These are phyloP conservation scores for Rhizophora mangle DNA, from an alignment of 345 rosid species.

Conservation along the genomic window DNA sequence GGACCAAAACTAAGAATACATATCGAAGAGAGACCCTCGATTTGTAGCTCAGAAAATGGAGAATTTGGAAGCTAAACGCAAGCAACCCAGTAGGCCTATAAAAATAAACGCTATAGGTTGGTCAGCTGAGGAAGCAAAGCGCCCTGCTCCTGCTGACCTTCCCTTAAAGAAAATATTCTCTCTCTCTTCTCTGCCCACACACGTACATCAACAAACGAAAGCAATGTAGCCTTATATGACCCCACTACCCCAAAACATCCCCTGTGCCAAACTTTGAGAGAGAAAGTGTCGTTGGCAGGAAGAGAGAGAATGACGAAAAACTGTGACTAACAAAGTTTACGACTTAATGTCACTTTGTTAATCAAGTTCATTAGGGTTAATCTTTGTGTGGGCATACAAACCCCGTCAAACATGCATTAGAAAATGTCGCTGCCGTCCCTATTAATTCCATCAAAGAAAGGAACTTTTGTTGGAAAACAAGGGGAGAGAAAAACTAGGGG, in stretches of 20 bases:
- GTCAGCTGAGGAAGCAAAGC: slow-evolving; percentile 45
- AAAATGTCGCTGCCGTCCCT: too few species aligned
- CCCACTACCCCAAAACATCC: slow-evolving; percentile 22
- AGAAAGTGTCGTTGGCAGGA: too few species aligned
- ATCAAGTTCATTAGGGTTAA: not conserved
- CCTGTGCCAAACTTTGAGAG: slow-evolving; percentile 3
- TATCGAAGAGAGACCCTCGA: not conserved
- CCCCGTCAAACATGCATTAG: not conserved
- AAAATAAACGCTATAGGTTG: slow-evolving; percentile 39
- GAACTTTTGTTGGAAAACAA: too few species aligned
- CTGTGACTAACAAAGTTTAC: not conserved
- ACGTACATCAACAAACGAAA: slow-evolving; percentile 5
- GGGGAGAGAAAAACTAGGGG: too few species aligned
- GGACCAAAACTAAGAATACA: slow-evolving; percentile 2
- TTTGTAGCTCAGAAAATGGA: slow-evolving; percentile 24
- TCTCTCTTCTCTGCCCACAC: not conserved
- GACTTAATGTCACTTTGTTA: not conserved
- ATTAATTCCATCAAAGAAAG: too few species aligned
- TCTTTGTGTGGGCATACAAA: not conserved
- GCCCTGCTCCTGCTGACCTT: slow-evolving; percentile 4
- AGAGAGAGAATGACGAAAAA: not conserved
- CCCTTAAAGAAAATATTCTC: slow-evolving; percentile 10
- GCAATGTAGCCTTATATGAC: not conserved
- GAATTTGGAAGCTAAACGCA: slow-evolving; percentile 35
- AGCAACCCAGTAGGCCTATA: slow-evolving; percentile 40